Conservation (phyloP, 2,329 filamentous ascomycete genomes). For the Nemania sp. region DNA sequence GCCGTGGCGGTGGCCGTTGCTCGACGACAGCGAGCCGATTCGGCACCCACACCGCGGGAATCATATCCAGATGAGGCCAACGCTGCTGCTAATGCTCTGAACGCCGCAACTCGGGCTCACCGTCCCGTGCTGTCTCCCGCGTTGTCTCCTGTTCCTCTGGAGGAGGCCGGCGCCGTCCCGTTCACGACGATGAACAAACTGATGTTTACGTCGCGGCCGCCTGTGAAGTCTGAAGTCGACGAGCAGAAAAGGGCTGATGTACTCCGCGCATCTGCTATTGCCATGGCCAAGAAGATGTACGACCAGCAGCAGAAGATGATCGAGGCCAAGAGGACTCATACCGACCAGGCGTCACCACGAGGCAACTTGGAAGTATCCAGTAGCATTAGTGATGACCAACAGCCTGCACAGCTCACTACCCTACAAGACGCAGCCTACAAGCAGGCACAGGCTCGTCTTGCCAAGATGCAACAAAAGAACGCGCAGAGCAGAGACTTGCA, state of each 20-base stretch:
- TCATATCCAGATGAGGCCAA: constrained; percentile 69
- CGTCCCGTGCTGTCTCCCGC: constrained; percentile 55
- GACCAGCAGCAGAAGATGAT: constrained; percentile 73
- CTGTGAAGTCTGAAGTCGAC: constrained; percentile 76
- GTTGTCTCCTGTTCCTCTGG: constrained; percentile 58
- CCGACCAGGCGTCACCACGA: constrained; percentile 47
- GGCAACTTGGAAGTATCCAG: constrained; percentile 51
- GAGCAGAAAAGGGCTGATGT: constrained; percentile 79
- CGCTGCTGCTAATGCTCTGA: constrained; percentile 75
- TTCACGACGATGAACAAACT: constrained; percentile 75
- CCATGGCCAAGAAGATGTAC: constrained; percentile 92
- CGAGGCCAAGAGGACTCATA: constrained; percentile 60
- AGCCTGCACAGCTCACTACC: constrained; percentile 69
- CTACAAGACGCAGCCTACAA: constrained; percentile 90
- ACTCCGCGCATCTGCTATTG: constrained; percentile 83
- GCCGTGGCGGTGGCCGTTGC: constrained; percentile 83
- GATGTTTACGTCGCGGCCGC: constrained; percentile 83
- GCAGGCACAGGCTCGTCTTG: constrained; percentile 83
- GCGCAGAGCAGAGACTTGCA: constrained; percentile 72
- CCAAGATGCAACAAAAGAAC: constrained; percentile 81
- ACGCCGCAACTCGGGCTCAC: constrained; percentile 77
- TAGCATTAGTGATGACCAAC: constrained; percentile 54
- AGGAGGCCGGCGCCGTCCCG: constrained; percentile 75
- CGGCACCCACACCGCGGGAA: constrained; percentile 64
- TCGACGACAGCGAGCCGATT: constrained; percentile 72